Conservation (phyloP, 257 asterid species). For the Thymus mandschuricus region DNA sequence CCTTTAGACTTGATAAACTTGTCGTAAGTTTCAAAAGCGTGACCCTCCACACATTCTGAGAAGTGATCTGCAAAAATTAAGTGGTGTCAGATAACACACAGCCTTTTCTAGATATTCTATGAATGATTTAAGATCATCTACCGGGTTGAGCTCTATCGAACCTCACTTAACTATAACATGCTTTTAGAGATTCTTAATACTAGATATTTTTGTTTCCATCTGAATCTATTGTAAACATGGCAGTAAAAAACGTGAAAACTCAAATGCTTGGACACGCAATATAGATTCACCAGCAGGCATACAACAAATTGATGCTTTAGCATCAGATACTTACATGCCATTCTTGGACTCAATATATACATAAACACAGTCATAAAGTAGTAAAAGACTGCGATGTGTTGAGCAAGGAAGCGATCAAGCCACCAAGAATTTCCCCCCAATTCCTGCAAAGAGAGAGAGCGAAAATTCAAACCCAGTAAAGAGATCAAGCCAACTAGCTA, state of each 20-base stretch:
- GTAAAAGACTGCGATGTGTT: slow-evolving; percentile 76
- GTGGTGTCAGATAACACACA: not conserved
- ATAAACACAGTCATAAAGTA: slow-evolving; percentile 85
- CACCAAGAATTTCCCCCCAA: slow-evolving; percentile 98
- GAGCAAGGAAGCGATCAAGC: slow-evolving; percentile 96
- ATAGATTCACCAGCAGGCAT: slow-evolving; percentile 5
- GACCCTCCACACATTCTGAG: slow-evolving; percentile 93
- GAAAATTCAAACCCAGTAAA: slow-evolving; percentile 11
- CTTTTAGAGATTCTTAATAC: not conserved
- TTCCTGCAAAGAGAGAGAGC: slow-evolving; percentile 61
- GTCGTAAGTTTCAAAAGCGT: slow-evolving; percentile 96
- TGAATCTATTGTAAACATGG: not conserved
- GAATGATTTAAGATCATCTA: slow-evolving; percentile 1
- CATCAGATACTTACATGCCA: slow-evolving; percentile 82
- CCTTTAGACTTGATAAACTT: slow-evolving; percentile 78
- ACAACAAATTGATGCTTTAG: slow-evolving; percentile 14
- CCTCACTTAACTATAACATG: slow-evolving; percentile 10
- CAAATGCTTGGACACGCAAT: slow-evolving; percentile 3
- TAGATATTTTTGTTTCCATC: not conserved
- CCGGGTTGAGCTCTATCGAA: slow-evolving; percentile 12
- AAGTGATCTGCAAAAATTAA: slow-evolving; percentile 73
- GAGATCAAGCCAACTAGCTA: slow-evolving; percentile 25
- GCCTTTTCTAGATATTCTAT: slow-evolving; percentile 5
- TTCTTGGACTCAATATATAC: slow-evolving; percentile 96
- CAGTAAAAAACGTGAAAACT: not conserved